Base-by-base conservation (phyloP, 768 basidiomycete species). In the Rhodotorula diobovata region DNA sequence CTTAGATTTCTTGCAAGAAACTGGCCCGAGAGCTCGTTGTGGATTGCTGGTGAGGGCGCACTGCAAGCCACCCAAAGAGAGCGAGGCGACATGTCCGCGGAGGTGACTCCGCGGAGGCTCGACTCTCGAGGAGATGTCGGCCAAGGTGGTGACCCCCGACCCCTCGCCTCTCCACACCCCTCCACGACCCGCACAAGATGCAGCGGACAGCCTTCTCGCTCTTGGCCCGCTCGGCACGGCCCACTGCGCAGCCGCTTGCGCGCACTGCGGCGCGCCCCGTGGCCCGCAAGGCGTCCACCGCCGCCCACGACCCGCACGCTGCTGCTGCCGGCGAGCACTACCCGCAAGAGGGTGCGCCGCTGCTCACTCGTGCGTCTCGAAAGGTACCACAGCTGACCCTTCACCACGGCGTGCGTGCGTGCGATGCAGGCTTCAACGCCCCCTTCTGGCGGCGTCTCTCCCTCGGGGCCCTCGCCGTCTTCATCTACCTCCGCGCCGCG, bases 381-480 rank as follows among this genome's bases (percentile, higher is more conserved):
- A 11, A 35, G 25, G 34, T 3, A 34, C 20, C 35, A n/a, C 61
- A 28, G 7, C 35, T 43, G 37, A 43, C 25, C 55, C 32, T 16
- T 9, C 8, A 32, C 23, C 10, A 3, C 48, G 4, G 30, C n/a
- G n/a, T n/a, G n/a, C n/a, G n/a, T n/a, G n/a, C n/a, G n/a, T n/a
- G n/a, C 25, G 39, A 6, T 66, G 2, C 76, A 82, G 81, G 77
- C 46, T 81, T 82, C 80, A 73, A 79, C 76, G 76, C 78, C 25
- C 78, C 79, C 20, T 72, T 78, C 67, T 81, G 79, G 80, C 76
- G 79, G 50, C 79, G 76, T 73, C 71, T 79, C 34, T 56, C 78
- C 10, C 67, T 81, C 75, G 61, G 74, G n/a, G 67, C 75, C 39
- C 70, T 79, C 48, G 77, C 73, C 55, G 57, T 71, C n/a, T 65